Percentiles rank a stretch among this genome's conserved stretches.
These are phyloP conservation scores for Saturnispora mendoncae DNA, from an alignment of 805 yeast genomes.

Conservation along the genomic window DNA sequence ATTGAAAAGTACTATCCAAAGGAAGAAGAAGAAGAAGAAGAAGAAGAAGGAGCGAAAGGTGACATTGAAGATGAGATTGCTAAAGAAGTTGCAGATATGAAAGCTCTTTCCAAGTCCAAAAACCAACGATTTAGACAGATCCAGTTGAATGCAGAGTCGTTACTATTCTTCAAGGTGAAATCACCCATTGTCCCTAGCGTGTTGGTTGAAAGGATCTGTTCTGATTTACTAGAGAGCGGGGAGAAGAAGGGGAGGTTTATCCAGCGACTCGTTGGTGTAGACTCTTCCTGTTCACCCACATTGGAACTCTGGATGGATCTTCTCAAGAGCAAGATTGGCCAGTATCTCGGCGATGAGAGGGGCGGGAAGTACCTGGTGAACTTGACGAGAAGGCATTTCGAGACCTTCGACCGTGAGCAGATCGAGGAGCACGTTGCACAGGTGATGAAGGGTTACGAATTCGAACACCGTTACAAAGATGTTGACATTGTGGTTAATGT, in stretches of 20 bases:
- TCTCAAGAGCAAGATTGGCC: slow-evolving; percentile 14
- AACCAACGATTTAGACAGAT: slow-evolving; percentile 32
- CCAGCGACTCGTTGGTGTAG: slow-evolving; percentile 75
- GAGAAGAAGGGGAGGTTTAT: slow-evolving; percentile 60
- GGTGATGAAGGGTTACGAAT: slow-evolving; percentile 39
- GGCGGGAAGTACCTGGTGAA: slow-evolving; percentile 60
- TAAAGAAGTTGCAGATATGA: slow-evolving; percentile 59
- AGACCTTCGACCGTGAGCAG: slow-evolving; percentile 59
- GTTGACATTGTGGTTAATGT: slow-evolving; percentile 74
- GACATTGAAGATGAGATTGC: slow-evolving; percentile 71
- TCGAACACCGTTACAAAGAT: slow-evolving; percentile 63
- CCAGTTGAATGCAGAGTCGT: slow-evolving; percentile 69
- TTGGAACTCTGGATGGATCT: slow-evolving; percentile 57
- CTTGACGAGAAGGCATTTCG: slow-evolving; percentile 70
- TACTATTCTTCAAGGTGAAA: slow-evolving; percentile 74
- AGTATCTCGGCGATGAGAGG: slow-evolving; percentile 14
- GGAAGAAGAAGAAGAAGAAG: slow-evolving; percentile 19
- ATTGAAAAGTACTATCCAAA: slow-evolving; percentile 36
- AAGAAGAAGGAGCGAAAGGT: slow-evolving; percentile 14
- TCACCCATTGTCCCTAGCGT: slow-evolving; percentile 71
- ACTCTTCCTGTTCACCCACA: slow-evolving; percentile 63
- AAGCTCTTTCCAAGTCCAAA: slow-evolving; percentile 23
- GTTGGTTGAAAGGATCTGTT: slow-evolving; percentile 56
- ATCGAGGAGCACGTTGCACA: slow-evolving; percentile 51
- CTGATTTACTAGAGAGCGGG: slow-evolving; percentile 43